A percentile compares a stretch with the other conserved stretches of the same genome.
Evolutionary conservation across 768 basidiomycete species (phyloP).

Genomic region (Erythrobasidium yunnanense): DNA sequence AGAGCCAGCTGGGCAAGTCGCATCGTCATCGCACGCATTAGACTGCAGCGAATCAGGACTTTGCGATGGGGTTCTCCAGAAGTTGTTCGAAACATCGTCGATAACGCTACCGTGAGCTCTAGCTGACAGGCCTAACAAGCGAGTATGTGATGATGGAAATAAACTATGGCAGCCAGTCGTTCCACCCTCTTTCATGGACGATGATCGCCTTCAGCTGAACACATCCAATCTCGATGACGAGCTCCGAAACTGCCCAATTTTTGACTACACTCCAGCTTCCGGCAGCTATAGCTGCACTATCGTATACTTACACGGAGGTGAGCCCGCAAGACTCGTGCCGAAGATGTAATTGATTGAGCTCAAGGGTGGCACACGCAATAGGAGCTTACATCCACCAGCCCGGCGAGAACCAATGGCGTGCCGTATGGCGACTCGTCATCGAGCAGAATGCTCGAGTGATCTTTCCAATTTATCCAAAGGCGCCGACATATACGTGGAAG

Average conservation of each 20-base stretch:
- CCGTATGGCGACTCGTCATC: not conserved
- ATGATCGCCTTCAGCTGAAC: not conserved
- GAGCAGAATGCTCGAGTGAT: not conserved
- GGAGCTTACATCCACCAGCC: constrained; percentile 14
- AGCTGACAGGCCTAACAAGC: not conserved
- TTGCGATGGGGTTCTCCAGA: constrained; percentile 8
- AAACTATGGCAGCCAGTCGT: not conserved
- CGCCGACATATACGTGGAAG: constrained; percentile 1
- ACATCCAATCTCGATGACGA: not conserved
- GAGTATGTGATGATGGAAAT: no score
- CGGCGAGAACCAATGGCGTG: constrained; percentile 5
- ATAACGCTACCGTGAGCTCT: not conserved
- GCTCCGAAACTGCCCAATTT: not conserved
- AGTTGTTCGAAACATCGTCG: not conserved
- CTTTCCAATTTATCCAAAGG: constrained; percentile 10
- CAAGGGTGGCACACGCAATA: not conserved
- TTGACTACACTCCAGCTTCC: not conserved
- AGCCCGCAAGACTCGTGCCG: not conserved
- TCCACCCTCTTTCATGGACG: not conserved
- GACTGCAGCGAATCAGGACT: not conserved
- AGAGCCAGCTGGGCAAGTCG: not conserved
- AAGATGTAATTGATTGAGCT: not conserved
- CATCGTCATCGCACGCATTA: not conserved
- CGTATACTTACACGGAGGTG: constrained; percentile 4
- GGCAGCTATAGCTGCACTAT: not conserved